Evolutionary conservation across 768 basidiomycete species (phyloP).

Genomic region (Lactarius trivialis): DNA sequence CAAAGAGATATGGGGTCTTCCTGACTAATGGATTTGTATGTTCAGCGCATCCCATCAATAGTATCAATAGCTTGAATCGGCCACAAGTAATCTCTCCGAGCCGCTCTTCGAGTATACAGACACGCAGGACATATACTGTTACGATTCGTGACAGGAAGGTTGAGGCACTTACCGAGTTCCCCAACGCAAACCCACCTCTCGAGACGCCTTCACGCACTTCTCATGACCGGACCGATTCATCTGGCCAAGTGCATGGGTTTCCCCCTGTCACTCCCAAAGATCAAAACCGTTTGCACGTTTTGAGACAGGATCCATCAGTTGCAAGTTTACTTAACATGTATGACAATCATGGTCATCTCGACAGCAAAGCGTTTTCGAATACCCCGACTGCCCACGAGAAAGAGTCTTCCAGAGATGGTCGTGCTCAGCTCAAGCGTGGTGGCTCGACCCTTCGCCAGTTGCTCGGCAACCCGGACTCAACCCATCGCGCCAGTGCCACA

Average conservation of each 20-base stretch:
- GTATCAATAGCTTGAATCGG: constrained; percentile 49
- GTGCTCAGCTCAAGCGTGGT: constrained; percentile 50
- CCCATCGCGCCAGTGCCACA: constrained; percentile 31
- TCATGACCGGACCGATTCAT: constrained; percentile 21
- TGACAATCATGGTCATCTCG: constrained; percentile 62
- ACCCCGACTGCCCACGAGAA: constrained; percentile 35
- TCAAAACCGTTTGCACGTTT: constrained; percentile 45
- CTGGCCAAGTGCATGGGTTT: constrained; percentile 28
- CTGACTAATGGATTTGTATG: constrained; percentile 4
- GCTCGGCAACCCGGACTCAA: constrained; percentile 45
- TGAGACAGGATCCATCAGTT: constrained; percentile 75
- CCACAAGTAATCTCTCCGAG: constrained; percentile 44
- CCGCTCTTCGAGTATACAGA: constrained; percentile 46
- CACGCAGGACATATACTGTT: constrained; percentile 62
- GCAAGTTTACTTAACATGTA: constrained; percentile 67
- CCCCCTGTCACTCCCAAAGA: constrained; percentile 39
- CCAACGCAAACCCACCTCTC: constrained; percentile 48
- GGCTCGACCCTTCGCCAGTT: constrained; percentile 73
- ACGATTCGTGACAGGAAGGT: constrained; percentile 60
- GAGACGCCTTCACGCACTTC: constrained; percentile 24
- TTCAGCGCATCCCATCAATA: constrained; percentile 55
- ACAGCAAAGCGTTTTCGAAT: constrained; percentile 60
- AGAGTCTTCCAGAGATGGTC: constrained; percentile 31
- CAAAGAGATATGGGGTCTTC: background rate
- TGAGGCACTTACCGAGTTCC: constrained; percentile 58